These are phyloP conservation scores for Quillaja saponaria DNA, from an alignment of 306 rosid genomes.

Conservation along the genomic window DNA sequence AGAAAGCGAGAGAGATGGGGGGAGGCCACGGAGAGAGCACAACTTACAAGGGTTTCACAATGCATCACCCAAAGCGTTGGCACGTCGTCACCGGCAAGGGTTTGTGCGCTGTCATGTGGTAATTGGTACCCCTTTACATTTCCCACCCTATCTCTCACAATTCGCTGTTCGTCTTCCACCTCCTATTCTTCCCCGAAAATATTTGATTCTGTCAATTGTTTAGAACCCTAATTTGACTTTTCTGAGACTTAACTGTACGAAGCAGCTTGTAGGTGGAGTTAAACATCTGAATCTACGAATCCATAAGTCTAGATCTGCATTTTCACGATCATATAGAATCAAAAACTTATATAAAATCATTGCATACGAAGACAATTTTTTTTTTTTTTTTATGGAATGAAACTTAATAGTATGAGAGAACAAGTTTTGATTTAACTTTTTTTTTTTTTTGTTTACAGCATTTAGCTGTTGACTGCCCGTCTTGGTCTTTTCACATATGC, in stretches of 20 bases:
- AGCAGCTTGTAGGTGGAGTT: too few relatives aligned
- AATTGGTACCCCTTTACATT: neutral
- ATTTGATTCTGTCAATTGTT: neutral
- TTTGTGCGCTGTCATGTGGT: conserved; percentile 97
- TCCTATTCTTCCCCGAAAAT: neutral
- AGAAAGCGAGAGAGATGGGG: conserved; percentile 35
- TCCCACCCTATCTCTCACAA: neutral
- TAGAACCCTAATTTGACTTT: neutral
- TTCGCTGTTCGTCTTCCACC: neutral
- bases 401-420: too few relatives aligned
- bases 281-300: too few relatives aligned
- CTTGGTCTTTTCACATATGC: too few relatives aligned
- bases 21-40: conserved; percentile 60
- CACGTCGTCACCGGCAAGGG: conserved; percentile 89
- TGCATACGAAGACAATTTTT: too few relatives aligned
- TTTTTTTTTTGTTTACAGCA: too few relatives aligned
- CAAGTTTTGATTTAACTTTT: too few relatives aligned
- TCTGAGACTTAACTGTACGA: too few relatives aligned
- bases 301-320: neutral
- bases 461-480: too few relatives aligned
- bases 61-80: conserved; percentile 81
- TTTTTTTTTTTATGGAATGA: too few relatives aligned
- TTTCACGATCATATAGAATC: too few relatives aligned
- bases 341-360: too few relatives aligned
- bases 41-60: conserved; percentile 49